These are phyloP conservation scores for Diaporthe sp. DNA, from an alignment of 2,329 filamentous ascomycete genomes.

Conservation along the genomic window DNA sequence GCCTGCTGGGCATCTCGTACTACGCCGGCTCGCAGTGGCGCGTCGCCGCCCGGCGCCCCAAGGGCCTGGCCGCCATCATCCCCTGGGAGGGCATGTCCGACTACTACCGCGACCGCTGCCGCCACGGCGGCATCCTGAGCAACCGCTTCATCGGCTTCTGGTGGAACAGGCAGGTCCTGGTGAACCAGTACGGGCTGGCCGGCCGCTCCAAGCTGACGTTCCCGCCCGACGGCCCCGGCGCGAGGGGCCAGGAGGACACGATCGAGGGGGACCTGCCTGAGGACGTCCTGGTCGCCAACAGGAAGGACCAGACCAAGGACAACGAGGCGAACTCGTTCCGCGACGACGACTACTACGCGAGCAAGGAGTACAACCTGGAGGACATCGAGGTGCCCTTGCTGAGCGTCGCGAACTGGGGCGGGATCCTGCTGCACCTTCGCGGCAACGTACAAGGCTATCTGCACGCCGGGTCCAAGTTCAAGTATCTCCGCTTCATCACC, in stretches of 20 bases:
- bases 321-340: slow-evolving; percentile 64
- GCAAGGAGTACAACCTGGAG: slow-evolving; percentile 71
- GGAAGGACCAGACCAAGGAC: slow-evolving; percentile 57
- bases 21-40: slow-evolving; percentile 60
- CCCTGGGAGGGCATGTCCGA: slow-evolving; percentile 66
- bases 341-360: slow-evolving; percentile 72
- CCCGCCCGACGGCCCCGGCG: slow-evolving; percentile 43
- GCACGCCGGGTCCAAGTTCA: slow-evolving; percentile 72
- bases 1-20: slow-evolving; percentile 59
- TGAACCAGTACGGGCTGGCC: slow-evolving; percentile 73
- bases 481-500: slow-evolving; percentile 76
- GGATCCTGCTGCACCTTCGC: slow-evolving; percentile 74
- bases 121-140: slow-evolving; percentile 71
- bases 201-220: slow-evolving; percentile 44
- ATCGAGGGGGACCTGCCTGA: slow-evolving; percentile 68
- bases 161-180: slow-evolving; percentile 75
- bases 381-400: slow-evolving; percentile 76
- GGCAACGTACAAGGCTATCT: slow-evolving; percentile 75
- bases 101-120: slow-evolving; percentile 66
- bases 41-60: slow-evolving; percentile 57
- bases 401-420: slow-evolving; percentile 77
- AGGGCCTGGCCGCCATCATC: slow-evolving; percentile 57
- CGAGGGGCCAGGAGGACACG: slow-evolving; percentile 54
- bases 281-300: slow-evolving; percentile 60
- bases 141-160: slow-evolving; percentile 70